phyloP scores from a whole-genome alignment of 345 rosid species.

The Triadica sebifera region DNA sequence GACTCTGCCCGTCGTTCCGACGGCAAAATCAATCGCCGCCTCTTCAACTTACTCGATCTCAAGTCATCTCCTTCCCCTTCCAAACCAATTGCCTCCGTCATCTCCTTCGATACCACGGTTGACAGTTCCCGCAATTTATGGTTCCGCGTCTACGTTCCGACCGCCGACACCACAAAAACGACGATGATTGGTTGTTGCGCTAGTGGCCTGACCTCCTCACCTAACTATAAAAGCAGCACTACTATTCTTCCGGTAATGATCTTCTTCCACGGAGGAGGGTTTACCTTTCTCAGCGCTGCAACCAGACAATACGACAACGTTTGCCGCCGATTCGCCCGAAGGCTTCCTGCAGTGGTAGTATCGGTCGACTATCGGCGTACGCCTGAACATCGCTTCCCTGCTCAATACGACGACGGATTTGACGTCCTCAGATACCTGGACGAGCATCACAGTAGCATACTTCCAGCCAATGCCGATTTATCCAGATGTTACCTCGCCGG shows the following conservation, averaged over 20 bases:
- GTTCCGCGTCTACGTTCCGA: conserved; percentile 65
- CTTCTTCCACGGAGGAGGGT: conserved; percentile 90
- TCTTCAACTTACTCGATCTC: conserved; percentile 48
- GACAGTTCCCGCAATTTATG: conserved; percentile 66
- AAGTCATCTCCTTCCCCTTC: conserved; percentile 41
- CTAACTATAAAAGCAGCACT: background rate
- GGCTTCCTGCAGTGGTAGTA: conserved; percentile 51
- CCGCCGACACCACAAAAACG: conserved; percentile 9
- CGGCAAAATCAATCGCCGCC: conserved; percentile 68
- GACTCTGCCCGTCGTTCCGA: conserved; percentile 44
- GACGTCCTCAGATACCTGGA: conserved; percentile 58
- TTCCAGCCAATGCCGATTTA: conserved; percentile 57
- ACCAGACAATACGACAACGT: conserved; percentile 49
- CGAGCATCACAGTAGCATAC: conserved; percentile 23
- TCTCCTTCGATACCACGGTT: conserved; percentile 53
- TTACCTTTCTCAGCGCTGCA: conserved; percentile 58
- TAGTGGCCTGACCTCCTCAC: background rate
- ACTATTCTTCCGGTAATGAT: conserved; percentile 55
- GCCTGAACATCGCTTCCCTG: conserved; percentile 73
- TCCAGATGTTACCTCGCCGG: conserved; percentile 63
- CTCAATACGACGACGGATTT: conserved; percentile 73
- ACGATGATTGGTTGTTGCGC: background rate
- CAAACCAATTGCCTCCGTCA: conserved; percentile 42
- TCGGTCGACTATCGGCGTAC: conserved; percentile 77
- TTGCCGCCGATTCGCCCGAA: conserved; percentile 60